phyloP scores from a whole-genome alignment of 331 rosid genomes.

The Acacia concinna region DNA sequence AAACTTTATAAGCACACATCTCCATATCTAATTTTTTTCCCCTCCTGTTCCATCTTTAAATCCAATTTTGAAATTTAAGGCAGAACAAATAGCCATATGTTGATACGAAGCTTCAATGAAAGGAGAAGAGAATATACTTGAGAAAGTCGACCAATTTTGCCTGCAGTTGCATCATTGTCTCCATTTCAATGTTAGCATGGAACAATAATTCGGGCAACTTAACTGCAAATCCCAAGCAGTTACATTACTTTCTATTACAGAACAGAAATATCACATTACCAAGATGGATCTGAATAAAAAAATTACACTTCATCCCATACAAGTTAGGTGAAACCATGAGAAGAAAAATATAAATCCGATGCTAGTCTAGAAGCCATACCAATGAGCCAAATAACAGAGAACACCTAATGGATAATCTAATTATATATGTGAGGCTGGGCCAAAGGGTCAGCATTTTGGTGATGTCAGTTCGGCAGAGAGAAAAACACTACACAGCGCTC shows the following conservation, averaged over 20 bases:
- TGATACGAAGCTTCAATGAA: background rate
- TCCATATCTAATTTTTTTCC: too few species aligned
- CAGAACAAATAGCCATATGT: background rate
- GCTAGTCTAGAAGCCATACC: background rate
- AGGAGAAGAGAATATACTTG: constrained; percentile 50
- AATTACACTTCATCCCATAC: constrained; percentile 9
- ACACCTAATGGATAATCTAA: background rate
- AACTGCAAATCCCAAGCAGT: constrained; percentile 53
- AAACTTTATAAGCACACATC: too few species aligned
- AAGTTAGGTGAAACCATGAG: constrained; percentile 13
- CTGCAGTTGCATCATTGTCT: constrained; percentile 58
- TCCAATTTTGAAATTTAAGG: too few species aligned
- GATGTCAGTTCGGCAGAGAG: background rate
- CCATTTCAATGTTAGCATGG: constrained; percentile 66
- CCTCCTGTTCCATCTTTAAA: too few species aligned
- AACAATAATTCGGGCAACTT: constrained; percentile 77
- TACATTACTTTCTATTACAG: background rate
- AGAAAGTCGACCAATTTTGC: constrained; percentile 66
- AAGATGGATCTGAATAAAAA: background rate
- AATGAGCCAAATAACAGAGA: background rate
- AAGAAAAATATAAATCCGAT: background rate
- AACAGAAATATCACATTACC: background rate
- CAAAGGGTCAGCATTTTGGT: constrained; percentile 13
- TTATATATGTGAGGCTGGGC: background rate
- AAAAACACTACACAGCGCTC: background rate